Base-by-base conservation (phyloP, 345 rosid genomes). In the Trapa bicornis region DNA sequence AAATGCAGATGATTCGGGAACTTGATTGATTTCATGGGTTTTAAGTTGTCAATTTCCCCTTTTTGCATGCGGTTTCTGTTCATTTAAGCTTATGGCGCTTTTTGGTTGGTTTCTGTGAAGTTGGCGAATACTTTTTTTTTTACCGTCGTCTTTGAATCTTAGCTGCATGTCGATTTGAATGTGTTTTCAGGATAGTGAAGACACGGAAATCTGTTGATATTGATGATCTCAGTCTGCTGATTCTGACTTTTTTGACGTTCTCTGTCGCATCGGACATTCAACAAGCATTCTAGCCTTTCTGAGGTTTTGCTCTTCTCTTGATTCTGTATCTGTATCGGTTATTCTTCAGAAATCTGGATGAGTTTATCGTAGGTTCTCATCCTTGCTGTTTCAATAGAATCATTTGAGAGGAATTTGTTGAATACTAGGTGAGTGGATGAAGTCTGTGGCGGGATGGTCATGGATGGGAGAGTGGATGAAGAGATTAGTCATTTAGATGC, bases 401-500 rank as follows among this genome's bases (percentile, higher is more conserved):
- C 10, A 54, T 35, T 16, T 6, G 16, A 58, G 1, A 32, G 15
- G 16, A 50, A 53, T 17, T 11, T 17, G 35, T 56, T 71, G 39
- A 38, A 39, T 33, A 47, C 67, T 62, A 50, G 38, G 16, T 58
- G 37, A 58, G 8, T 42, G 74, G 58, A 75, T 65, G 80, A 77
- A 72, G 60, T 60, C 54, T 78, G 48, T 33, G 63, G 45, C 47
- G 76, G 72, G 78, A 76, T 71, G 73, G 6, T 48, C 73, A 94
- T 94, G 97, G 89, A 93, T 10, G 88, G 77, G 70, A 78, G 77
- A 65, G 73, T 82, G 73, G 87, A 80, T 10, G 87, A 80, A n/a
- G 96, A 84, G 62, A 81, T 87, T 69, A 71, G 76, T 35, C 76
- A 75, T 3, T 70, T 78, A 60, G 80, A 79, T 71, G 77, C 77